These are phyloP conservation scores for Lotmaria passim DNA, from an alignment of 208 protist genomes.

Conservation along the genomic window DNA sequence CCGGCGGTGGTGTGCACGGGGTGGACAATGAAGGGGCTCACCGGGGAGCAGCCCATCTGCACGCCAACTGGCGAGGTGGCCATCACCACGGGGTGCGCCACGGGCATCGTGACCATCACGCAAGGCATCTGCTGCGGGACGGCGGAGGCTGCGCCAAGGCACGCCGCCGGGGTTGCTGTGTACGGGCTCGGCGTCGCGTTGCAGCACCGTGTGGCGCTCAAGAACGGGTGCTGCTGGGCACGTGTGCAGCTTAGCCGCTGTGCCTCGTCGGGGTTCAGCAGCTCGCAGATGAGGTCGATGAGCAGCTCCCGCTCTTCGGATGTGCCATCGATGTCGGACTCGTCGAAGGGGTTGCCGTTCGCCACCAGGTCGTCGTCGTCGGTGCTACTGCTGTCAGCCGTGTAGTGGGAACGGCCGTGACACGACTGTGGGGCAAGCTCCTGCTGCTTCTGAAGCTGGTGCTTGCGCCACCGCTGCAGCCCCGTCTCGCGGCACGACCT, in stretches of 20 bases:
- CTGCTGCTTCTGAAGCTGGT: slow-evolving; percentile 35
- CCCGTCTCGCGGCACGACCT: slow-evolving; percentile 28
- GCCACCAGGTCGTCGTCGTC: slow-evolving; percentile 23
- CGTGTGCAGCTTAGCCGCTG: slow-evolving; percentile 67
- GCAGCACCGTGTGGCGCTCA: slow-evolving; percentile 18
- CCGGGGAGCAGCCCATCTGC: slow-evolving; percentile 30
- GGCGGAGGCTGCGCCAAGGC: slow-evolving; percentile 12
- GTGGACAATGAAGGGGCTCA: slow-evolving; percentile 33
- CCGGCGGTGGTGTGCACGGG: slow-evolving; percentile 18
- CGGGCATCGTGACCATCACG: slow-evolving; percentile 24
- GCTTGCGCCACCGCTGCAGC: slow-evolving; percentile 36
- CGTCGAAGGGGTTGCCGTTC: slow-evolving; percentile 31
- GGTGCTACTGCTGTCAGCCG: slow-evolving; percentile 23
- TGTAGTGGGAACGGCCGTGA: slow-evolving; percentile 10
- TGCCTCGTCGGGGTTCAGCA: slow-evolving; percentile 74
- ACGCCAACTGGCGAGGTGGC: slow-evolving; percentile 25
- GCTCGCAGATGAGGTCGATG: slow-evolving; percentile 64
- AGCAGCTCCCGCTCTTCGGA: slow-evolving; percentile 52
- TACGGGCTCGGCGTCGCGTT: slow-evolving; percentile 20
- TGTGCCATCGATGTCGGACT: slow-evolving; percentile 28
- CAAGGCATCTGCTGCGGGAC: slow-evolving; percentile 28
- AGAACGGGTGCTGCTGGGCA: slow-evolving; percentile 70
- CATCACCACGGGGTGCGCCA: slow-evolving; percentile 25
- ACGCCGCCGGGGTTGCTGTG: slow-evolving; percentile 19
- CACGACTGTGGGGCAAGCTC: slow-evolving; percentile 1